phyloP scores from a whole-genome alignment of 2,329 filamentous ascomycete genomes.

The Claviceps sorghi region DNA sequence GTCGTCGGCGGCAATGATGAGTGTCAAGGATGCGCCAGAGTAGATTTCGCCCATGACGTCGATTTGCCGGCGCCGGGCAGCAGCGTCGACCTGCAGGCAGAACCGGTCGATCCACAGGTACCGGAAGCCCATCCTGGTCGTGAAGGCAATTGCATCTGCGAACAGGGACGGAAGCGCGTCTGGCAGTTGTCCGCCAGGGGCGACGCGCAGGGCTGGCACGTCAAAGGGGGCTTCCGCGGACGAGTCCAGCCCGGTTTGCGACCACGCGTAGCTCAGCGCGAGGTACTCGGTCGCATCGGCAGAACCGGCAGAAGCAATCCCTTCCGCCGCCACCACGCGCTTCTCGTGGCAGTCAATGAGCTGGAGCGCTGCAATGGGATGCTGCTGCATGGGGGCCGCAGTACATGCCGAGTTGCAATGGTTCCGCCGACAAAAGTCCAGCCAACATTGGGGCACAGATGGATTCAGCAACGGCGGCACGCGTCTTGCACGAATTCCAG shows the following conservation, averaged over 20 bases:
- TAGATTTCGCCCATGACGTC: slow-evolving; percentile 21
- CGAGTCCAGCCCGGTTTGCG: slow-evolving; percentile 10
- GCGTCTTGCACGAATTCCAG: slow-evolving; percentile 17
- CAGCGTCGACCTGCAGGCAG: slow-evolving; percentile 17
- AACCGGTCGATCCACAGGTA: slow-evolving; percentile 25
- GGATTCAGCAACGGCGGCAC: slow-evolving; percentile 17
- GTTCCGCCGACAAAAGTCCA: slow-evolving; percentile 19
- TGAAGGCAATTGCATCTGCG: slow-evolving; percentile 19
- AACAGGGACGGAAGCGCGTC: slow-evolving; percentile 16
- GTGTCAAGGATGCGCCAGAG: slow-evolving; percentile 17
- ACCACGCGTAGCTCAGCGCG: slow-evolving; percentile 23
- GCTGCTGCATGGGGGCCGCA: slow-evolving; percentile 1
- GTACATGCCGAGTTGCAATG: slow-evolving; percentile 14
- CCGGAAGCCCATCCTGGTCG: slow-evolving; percentile 18
- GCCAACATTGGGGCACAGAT: slow-evolving; percentile 18
- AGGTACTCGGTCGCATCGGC: slow-evolving; percentile 15
- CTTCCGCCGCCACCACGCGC: slow-evolving; percentile 16
- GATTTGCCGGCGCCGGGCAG: slow-evolving; percentile 15
- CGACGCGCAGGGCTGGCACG: not conserved
- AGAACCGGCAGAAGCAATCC: slow-evolving; percentile 8
- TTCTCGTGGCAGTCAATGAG: slow-evolving; percentile 19
- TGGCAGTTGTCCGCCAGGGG: slow-evolving; percentile 10
- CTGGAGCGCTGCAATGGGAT: slow-evolving; percentile 15
- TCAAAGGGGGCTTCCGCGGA: slow-evolving; percentile 2
- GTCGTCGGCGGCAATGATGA: slow-evolving; percentile 22